A percentile compares a stretch with the other conserved stretches of the same genome.
Conservation (phyloP, 192 early-diverging fungal species). For the Diversispora eburnea region DNA sequence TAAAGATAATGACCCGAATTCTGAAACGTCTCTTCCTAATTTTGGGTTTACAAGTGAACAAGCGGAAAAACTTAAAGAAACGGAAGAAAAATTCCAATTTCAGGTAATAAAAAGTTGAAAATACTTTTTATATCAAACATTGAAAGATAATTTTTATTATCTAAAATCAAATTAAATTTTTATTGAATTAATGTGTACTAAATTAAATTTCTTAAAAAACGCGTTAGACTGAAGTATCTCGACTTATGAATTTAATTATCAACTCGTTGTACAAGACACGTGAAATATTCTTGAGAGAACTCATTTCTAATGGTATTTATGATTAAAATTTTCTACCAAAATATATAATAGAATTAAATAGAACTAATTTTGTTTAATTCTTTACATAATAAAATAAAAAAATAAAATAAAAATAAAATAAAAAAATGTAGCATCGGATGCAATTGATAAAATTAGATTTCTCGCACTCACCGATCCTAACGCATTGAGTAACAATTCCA, state of each 20-base stretch:
- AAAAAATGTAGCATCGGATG: constrained; percentile 66
- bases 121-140: no score
- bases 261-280: constrained; percentile 93
- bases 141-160: not conserved
- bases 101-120: not conserved
- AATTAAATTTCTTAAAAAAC: not conserved
- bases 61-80: constrained; percentile 5
- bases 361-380: not conserved
- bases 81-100: constrained; percentile 26
- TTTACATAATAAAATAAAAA: not conserved
- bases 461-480: constrained; percentile 65
- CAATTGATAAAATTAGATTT: constrained; percentile 91
- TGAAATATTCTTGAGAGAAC: constrained; percentile 96
- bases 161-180: not conserved
- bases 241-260: constrained; percentile 92
- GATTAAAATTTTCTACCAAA: not conserved
- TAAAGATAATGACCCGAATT: not conserved
- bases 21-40: not conserved
- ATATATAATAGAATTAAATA: not conserved
- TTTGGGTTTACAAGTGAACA: constrained; percentile 12
- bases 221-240: constrained; percentile 77
- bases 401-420: not conserved
- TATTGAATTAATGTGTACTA: not conserved
- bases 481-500: constrained; percentile 55
- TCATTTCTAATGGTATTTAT: constrained; percentile 78